A percentile compares a stretch with the other conserved stretches of the same genome.
phyloP scores from a whole-genome alignment of 2,329 filamentous ascomycete species.

The Cryphonectria naterciae region DNA sequence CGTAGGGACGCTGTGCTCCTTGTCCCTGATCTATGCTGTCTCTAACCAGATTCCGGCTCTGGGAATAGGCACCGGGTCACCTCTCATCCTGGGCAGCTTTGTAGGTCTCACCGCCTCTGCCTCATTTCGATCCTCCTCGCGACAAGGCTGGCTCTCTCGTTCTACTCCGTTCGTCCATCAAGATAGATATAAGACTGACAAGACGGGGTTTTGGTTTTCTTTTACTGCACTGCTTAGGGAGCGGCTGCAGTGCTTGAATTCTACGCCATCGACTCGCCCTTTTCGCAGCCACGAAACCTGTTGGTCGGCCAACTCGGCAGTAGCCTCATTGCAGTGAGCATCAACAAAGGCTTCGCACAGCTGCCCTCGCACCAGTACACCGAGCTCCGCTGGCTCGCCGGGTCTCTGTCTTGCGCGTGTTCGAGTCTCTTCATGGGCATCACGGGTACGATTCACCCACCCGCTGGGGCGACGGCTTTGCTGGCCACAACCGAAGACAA shows the following conservation, averaged over 20 bases:
- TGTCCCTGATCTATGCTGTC: slow-evolving; percentile 63
- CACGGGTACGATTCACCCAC: slow-evolving; percentile 74
- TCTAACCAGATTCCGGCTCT: slow-evolving; percentile 60
- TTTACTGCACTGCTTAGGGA: slow-evolving; percentile 51
- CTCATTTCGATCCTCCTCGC: neutral
- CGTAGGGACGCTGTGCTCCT: slow-evolving; percentile 64
- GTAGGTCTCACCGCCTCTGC: slow-evolving; percentile 49
- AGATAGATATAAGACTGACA: slow-evolving; percentile 12
- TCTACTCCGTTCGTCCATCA: neutral
- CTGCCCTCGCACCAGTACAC: slow-evolving; percentile 44
- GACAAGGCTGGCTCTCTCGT: neutral
- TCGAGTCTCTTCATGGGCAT: slow-evolving; percentile 68
- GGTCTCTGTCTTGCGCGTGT: slow-evolving; percentile 66
- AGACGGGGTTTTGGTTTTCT: too few species aligned
- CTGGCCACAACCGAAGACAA: slow-evolving; percentile 65
- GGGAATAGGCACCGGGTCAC: slow-evolving; percentile 51
- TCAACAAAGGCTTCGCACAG: slow-evolving; percentile 68
- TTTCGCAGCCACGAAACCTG: slow-evolving; percentile 73
- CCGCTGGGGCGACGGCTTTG: slow-evolving; percentile 74
- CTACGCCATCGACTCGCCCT: slow-evolving; percentile 70
- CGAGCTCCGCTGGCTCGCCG: slow-evolving; percentile 65
- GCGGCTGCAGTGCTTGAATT: slow-evolving; percentile 78
- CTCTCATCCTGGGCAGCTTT: slow-evolving; percentile 71
- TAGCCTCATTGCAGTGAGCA: slow-evolving; percentile 61
- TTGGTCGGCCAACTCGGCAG: slow-evolving; percentile 69